A percentile compares a stretch with the other conserved stretches of the same genome.
Conservation (phyloP, 352 stramenopile genomes). For the Vaucheria bursata region DNA sequence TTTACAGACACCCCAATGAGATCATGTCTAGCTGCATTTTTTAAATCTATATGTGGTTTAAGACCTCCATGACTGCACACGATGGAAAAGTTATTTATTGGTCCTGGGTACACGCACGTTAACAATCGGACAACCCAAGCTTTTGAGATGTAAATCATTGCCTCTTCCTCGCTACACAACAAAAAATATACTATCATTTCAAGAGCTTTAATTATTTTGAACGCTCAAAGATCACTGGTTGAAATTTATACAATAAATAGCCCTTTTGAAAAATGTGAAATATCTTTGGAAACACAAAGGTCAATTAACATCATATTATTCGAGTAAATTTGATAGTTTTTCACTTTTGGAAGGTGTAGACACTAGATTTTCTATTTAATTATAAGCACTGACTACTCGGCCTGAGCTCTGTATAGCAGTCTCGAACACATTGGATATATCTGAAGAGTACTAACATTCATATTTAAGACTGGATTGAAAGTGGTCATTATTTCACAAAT, state of each 20-base stretch:
- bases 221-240: constrained; percentile 14
- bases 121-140: constrained; percentile 32
- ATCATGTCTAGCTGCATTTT: neutral
- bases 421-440: too few relatives aligned
- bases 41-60: constrained; percentile 27
- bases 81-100: constrained; percentile 34
- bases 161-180: neutral
- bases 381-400: too few relatives aligned
- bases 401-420: too few relatives aligned
- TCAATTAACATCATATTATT: neutral
- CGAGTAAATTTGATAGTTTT: neutral
- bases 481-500: too few relatives aligned
- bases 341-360: too few relatives aligned
- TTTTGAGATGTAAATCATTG: constrained; percentile 42
- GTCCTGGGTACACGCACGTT: constrained; percentile 19
- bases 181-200: neutral
- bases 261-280: neutral
- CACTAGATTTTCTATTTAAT: neutral
- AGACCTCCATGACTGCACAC: constrained; percentile 32
- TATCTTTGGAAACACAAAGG: neutral
- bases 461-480: too few relatives aligned
- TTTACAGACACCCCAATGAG: neutral
- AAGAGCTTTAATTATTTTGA: constrained; percentile 6
- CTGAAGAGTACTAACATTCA: too few relatives aligned
- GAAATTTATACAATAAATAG: neutral